These are phyloP conservation scores for Rhodomyrtus psidioides DNA, from an alignment of 441 rosid species.

Conservation along the genomic window DNA sequence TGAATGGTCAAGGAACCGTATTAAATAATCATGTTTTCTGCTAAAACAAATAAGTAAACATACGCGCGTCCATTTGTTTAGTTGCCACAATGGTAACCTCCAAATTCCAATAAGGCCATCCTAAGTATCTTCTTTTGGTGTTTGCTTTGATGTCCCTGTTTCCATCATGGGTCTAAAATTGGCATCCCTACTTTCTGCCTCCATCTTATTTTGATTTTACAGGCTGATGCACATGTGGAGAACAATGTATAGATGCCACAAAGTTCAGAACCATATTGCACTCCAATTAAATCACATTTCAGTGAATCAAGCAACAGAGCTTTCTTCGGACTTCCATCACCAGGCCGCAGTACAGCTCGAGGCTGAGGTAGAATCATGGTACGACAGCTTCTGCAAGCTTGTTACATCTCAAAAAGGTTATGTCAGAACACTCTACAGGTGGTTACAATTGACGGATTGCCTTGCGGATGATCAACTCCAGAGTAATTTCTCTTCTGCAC, in stretches of 20 bases:
- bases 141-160: neutral
- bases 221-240: constrained; percentile 79
- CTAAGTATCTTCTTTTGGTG: neutral
- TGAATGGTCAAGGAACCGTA: neutral
- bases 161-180: neutral
- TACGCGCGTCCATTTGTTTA: neutral
- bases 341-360: constrained; percentile 74
- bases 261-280: constrained; percentile 71
- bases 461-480: constrained; percentile 46
- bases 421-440: constrained; percentile 51
- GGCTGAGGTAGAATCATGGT: constrained; percentile 69
- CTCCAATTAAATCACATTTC: constrained; percentile 56
- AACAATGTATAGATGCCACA: constrained; percentile 75
- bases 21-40: neutral
- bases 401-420: constrained; percentile 60
- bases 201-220: neutral
- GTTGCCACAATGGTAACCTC: neutral
- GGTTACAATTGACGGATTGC: constrained; percentile 61
- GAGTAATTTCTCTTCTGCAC: constrained; percentile 34
- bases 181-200: neutral
- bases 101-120: neutral
- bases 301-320: constrained; percentile 36
- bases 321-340: constrained; percentile 61
- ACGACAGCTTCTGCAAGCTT: constrained; percentile 70
- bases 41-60: neutral